Conservation (phyloP, 345 rosid genomes). For the Conringia planisiliqua region DNA sequence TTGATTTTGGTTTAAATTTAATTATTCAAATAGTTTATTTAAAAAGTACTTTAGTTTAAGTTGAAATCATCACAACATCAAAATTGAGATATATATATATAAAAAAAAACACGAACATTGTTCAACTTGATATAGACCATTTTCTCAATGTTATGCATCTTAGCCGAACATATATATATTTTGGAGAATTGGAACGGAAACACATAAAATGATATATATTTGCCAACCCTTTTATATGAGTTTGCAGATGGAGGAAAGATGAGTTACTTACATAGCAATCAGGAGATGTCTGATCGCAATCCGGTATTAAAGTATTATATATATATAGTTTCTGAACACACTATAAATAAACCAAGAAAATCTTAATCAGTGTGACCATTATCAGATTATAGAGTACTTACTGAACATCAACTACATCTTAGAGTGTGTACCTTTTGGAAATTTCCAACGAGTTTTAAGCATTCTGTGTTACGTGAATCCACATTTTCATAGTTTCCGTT, state of each 20-base stretch:
- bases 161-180: not conserved
- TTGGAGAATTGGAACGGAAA: not conserved
- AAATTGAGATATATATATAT: no score
- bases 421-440: not conserved
- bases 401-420: not conserved
- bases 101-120: no score
- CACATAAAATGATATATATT: not conserved
- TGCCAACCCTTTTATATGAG: not conserved
- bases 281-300: not conserved
- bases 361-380: no score
- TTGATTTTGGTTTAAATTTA: no score
- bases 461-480: not conserved
- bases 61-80: no score
- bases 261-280: slow-evolving; percentile 5
- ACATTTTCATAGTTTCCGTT: not conserved
- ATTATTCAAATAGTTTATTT: no score
- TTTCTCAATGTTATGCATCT: no score
- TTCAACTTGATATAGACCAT: no score
- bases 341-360: not conserved
- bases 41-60: no score
- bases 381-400: no score
- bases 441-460: not conserved
- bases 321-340: not conserved
- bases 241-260: not conserved
- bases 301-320: not conserved